Percentiles rank a stretch among this genome's conserved stretches.
Conservation (phyloP, 768 basidiomycete genomes). For the Filobasidium wieringae region DNA sequence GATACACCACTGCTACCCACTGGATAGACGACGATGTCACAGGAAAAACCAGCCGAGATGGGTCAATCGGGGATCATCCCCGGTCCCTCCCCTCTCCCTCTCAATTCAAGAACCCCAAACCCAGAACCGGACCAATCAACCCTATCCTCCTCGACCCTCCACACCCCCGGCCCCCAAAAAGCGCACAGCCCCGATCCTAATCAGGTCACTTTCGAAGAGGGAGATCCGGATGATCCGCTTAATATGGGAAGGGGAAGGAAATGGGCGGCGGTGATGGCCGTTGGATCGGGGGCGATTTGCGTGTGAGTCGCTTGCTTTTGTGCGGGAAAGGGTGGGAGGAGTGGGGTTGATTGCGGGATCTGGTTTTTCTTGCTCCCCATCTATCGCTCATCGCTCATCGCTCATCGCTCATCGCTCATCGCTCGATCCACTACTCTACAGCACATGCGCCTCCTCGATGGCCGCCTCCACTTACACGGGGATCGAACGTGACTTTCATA, state of each 20-base stretch:
- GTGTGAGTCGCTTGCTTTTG: constrained; percentile 13
- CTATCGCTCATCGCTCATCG: background rate
- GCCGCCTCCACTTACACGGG: constrained; percentile 54
- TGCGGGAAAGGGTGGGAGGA: background rate
- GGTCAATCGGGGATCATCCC: too few relatives aligned
- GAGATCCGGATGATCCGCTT: constrained; percentile 25
- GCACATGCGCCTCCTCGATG: constrained; percentile 41
- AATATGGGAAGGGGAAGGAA: constrained; percentile 23
- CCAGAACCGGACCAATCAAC: too few relatives aligned
- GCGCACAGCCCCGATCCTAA: too few relatives aligned
- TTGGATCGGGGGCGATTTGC: constrained; percentile 16
- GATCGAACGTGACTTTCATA: constrained; percentile 47
- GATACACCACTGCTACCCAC: too few relatives aligned
- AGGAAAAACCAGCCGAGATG: too few relatives aligned
- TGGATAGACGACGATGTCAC: too few relatives aligned
- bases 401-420: background rate
- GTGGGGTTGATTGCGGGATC: background rate
- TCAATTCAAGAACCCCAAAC: too few relatives aligned
- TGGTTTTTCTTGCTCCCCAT: background rate
- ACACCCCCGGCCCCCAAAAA: too few relatives aligned
- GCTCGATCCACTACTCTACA: background rate
- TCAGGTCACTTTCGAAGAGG: constrained; percentile 19
- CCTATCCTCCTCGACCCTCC: too few relatives aligned
- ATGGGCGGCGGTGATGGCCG: constrained; percentile 23
- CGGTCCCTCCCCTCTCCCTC: too few relatives aligned